A percentile compares a stretch with the other conserved stretches of the same genome.
phyloP scores from a whole-genome alignment of 331 rosid genomes.

The Rosa hybrid region DNA sequence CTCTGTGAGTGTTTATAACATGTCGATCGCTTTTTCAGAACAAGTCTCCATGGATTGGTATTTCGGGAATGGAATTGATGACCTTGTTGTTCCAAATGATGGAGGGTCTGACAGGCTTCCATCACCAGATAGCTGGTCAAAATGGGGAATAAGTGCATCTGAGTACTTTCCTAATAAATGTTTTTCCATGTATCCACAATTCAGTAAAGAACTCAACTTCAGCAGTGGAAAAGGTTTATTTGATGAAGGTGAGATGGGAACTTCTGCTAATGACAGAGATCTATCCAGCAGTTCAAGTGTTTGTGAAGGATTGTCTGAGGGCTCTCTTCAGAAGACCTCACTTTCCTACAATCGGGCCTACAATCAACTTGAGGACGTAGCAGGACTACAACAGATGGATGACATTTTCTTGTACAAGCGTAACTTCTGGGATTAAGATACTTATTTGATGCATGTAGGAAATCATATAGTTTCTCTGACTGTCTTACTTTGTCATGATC shows the following conservation, averaged over 20 bases:
- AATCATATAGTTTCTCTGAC: conserved; percentile 35
- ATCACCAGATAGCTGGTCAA: conserved; percentile 62
- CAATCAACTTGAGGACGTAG: conserved; percentile 50
- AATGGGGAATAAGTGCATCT: conserved; percentile 51
- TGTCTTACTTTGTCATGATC: conserved; percentile 28
- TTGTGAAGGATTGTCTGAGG: conserved; percentile 48
- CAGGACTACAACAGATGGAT: conserved; percentile 43
- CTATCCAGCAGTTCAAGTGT: conserved; percentile 53
- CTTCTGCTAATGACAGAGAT: conserved; percentile 43
- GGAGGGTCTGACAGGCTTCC: conserved; percentile 57
- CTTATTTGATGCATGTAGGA: conserved; percentile 53
- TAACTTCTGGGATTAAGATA: conserved; percentile 62
- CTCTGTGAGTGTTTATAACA: conserved; percentile 17
- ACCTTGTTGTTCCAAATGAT: conserved; percentile 45
- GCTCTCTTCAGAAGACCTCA: conserved; percentile 39
- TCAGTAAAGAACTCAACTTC: conserved; percentile 33
- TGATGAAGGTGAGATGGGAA: conserved; percentile 36
- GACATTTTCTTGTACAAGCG: conserved; percentile 72
- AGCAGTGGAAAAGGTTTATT: conserved; percentile 30
- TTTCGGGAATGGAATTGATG: conserved; percentile 42
- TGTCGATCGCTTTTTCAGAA: conserved; percentile 34
- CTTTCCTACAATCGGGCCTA: conserved; percentile 31
- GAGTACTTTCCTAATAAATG: conserved; percentile 43
- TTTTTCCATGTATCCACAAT: conserved; percentile 34
- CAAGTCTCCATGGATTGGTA: conserved; percentile 58